A percentile compares a stretch with the other conserved stretches of the same genome.
These are phyloP conservation scores for Rhinocladiella similis DNA, from an alignment of 2,329 filamentous ascomycete genomes.

Conservation along the genomic window DNA sequence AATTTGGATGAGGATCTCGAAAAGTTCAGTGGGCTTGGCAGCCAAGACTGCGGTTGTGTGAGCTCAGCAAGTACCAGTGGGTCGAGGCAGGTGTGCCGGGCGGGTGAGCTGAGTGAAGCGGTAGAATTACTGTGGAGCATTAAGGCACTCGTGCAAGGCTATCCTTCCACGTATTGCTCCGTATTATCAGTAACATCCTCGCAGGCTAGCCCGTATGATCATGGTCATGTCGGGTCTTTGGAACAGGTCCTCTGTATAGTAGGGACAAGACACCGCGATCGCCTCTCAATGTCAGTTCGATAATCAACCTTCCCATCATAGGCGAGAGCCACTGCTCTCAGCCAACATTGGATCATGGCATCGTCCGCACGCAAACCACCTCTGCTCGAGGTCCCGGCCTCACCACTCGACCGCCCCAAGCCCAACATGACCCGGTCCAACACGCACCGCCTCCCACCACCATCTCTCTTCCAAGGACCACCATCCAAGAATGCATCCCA, in stretches of 20 bases:
- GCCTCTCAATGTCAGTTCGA: background rate
- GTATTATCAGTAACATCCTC: no score
- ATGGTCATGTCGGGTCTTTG: no score
- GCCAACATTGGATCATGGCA: slow-evolving; percentile 27
- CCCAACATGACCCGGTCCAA: slow-evolving; percentile 16
- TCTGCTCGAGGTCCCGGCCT: slow-evolving; percentile 13
- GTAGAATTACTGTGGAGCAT: slow-evolving; percentile 13
- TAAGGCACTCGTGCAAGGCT: no score
- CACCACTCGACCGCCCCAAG: slow-evolving; percentile 17
- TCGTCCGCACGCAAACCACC: slow-evolving; percentile 15
- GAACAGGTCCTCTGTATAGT: no score
- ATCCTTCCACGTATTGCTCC: no score
- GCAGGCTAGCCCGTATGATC: no score
- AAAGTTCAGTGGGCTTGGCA: slow-evolving; percentile 18
- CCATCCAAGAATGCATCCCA: slow-evolving; percentile 76
- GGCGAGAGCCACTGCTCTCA: slow-evolving; percentile 19
- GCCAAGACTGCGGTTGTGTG: slow-evolving; percentile 16
- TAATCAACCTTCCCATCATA: background rate
- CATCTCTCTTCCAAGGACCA: slow-evolving; percentile 75
- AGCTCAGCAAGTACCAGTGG: no score
- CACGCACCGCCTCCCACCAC: slow-evolving; percentile 64
- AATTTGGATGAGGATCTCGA: slow-evolving; percentile 9
- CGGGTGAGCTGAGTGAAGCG: slow-evolving; percentile 3
- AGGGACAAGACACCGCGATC: background rate
- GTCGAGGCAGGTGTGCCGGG: background rate